Evolutionary conservation across 2,329 filamentous ascomycete genomes (phyloP), one percentile per base, ranked within the genome.

Genomic region (Cladophialophora psammophila): DNA sequence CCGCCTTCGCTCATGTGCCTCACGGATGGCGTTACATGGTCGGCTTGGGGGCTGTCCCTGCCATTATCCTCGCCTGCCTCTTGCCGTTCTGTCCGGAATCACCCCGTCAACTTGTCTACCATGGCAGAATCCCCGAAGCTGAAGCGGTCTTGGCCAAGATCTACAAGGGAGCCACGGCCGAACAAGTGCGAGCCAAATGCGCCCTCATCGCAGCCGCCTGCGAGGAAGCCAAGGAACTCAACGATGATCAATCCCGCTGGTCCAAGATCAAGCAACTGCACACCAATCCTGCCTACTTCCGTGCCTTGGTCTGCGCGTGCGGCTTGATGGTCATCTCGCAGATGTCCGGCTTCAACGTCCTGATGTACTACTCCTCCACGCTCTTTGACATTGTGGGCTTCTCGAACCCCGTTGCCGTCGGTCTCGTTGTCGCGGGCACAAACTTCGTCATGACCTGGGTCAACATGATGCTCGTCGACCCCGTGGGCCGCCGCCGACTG

Each of bases 321-420:
- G 86, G 95, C 71, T 83, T 97, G 2, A 94, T 97, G 76, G 92
- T 89, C 0, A 81, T 96, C 6, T 94, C 97, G 79, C 94, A 98
- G 77, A 84, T 96, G 0, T 95, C 91, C 74, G 93, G 92, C 0
- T 94, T 95, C 78, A 96, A 96, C 80, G 94, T 91, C 9, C 83
- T 96, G 31, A 96, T 96, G 92, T 96, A 96, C 79, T 96, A 93
- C 76, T 93, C 91, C 0, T 91, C 91, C 2, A 93, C 91, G 5
- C 92, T 94, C 20, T 94, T 94, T 76, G 85, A 86, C 1, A 84
- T 93, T 42, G 85, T 96, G 0, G 91, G 91, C 0, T 96, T 96
- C 76, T 84, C 85, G 45, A 90, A 88, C 65, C 92, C 93, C 5
- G 95, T 91, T 0, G 84, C 94, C 55, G 93, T 91, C 0, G 92